Conservation (phyloP, 2,329 filamentous ascomycete genomes). For the Fusarium cicatricum region DNA sequence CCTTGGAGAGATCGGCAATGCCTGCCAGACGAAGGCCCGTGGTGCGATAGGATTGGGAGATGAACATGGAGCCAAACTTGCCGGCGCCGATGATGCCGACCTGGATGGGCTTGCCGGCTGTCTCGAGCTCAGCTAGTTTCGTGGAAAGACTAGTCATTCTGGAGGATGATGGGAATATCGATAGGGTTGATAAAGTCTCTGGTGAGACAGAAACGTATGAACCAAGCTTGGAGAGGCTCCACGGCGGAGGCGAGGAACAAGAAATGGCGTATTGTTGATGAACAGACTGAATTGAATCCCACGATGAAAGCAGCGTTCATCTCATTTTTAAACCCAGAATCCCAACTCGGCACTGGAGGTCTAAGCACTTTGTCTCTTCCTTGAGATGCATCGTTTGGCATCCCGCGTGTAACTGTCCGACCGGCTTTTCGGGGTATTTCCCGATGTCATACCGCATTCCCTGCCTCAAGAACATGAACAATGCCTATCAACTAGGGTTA, state of each 20-base stretch:
- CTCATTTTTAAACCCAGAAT: neutral
- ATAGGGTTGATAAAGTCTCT: neutral
- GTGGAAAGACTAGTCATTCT: conserved; percentile 52
- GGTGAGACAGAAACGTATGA: neutral
- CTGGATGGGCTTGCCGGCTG: conserved; percentile 49
- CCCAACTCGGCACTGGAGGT: no score
- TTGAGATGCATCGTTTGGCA: neutral
- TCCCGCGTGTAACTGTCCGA: neutral
- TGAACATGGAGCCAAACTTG: conserved; percentile 58
- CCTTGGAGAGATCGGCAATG: conserved; percentile 53
- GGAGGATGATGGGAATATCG: no score
- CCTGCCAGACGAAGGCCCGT: conserved; percentile 53
- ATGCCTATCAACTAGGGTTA: neutral
- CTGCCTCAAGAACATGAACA: neutral
- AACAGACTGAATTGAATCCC: neutral
- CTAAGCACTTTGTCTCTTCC: neutral
- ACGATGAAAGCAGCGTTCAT: neutral
- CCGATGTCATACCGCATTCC: conserved; percentile 1
- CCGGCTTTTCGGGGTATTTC: conserved; percentile 20
- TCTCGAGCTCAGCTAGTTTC: conserved; percentile 52
- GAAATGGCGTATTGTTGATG: neutral
- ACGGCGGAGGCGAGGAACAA: neutral
- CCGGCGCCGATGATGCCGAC: conserved; percentile 56
- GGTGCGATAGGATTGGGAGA: conserved; percentile 54
- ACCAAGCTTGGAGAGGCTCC: neutral